Base-by-base conservation (phyloP, 2,329 filamentous ascomycete genomes). In the Talaromyces amestolkiae region DNA sequence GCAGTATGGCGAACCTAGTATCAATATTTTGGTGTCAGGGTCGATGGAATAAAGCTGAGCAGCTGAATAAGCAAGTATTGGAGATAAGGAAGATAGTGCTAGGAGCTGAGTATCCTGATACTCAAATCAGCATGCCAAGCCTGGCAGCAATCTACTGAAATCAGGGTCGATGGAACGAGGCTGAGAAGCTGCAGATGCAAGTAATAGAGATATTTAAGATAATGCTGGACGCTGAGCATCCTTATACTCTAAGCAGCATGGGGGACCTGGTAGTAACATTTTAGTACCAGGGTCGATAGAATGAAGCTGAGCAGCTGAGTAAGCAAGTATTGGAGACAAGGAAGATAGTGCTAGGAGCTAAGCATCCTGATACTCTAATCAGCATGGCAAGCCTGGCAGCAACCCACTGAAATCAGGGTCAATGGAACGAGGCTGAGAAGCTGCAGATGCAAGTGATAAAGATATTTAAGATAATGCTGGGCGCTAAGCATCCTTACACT, bases 81-180 rank as follows among this genome's bases (percentile, higher is more conserved):
- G 65, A 65, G 58, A 64, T 49, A 41, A 60, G 41, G 3, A 62
- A 70, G 35, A 66, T 37, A 33, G 27, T 69, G n/a, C 65, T 72
- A 11, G 70, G 71, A 10, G 24, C 54, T 13, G 68, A 75, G 31
- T 69, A 75, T 68, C 69, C 68, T 22, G 37, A 68, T n/a, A 60
- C 61, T 61, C 61, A 68, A 0, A 33, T 56, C 15, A 31, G 27
- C 4, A 31, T 31, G 1, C 0, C 27, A 7, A 31, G 5, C 6
- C 27, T 31, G 6, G 27, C 4, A 7, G 1, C 4, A 31, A 31
- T 7, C 5, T 31, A 31, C 4, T 7, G 4, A 7, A 31, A 31
- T 31, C 4, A 31, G 27, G 5, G 4, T 31, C n/a, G 9, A 22
- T 47, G 9, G 43, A 47, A 22, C 13, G 9, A 22, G 19, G 9